Percentiles rank a stretch among this genome's conserved stretches.
These are phyloP conservation scores for Myriosclerotinia duriaeana DNA, from an alignment of 2,329 filamentous ascomycete species.

Conservation along the genomic window DNA sequence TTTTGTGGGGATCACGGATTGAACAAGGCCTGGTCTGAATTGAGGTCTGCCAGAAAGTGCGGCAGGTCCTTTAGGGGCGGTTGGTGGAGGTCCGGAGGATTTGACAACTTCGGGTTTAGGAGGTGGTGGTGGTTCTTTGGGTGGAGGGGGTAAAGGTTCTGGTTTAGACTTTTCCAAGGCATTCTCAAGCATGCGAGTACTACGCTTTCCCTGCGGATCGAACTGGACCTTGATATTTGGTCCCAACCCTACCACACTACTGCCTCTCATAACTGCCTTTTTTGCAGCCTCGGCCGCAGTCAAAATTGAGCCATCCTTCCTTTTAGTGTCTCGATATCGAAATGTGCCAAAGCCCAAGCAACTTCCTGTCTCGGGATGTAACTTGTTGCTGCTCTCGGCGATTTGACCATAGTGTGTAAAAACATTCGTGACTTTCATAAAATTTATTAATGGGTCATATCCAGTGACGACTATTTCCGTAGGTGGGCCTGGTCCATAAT, in stretches of 20 bases:
- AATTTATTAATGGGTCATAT: slow-evolving; percentile 87
- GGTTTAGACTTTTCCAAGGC: slow-evolving; percentile 65
- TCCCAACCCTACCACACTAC: slow-evolving; percentile 74
- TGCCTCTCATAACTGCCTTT: slow-evolving; percentile 72
- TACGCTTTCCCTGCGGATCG: slow-evolving; percentile 84
- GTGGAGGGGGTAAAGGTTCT: slow-evolving; percentile 35
- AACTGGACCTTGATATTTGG: slow-evolving; percentile 73
- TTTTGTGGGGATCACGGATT: slow-evolving; percentile 44
- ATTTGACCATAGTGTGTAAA: slow-evolving; percentile 86
- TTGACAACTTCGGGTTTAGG: slow-evolving; percentile 45
- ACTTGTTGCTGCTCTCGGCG: slow-evolving; percentile 86
- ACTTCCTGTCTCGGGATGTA: slow-evolving; percentile 90
- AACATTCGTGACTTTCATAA: slow-evolving; percentile 71
- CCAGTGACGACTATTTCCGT: slow-evolving; percentile 91
- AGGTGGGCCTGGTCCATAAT: slow-evolving; percentile 83
- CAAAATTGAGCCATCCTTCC: slow-evolving; percentile 47
- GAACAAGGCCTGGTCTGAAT: slow-evolving; percentile 35
- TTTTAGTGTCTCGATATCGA: slow-evolving; percentile 74
- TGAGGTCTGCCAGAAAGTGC: slow-evolving; percentile 32
- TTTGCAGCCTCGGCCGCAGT: slow-evolving; percentile 79
- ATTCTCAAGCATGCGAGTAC: slow-evolving; percentile 73
- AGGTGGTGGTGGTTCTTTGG: slow-evolving; percentile 40
- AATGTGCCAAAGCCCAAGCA: slow-evolving; percentile 93
- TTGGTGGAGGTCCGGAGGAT: slow-evolving; percentile 68
- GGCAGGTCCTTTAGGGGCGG: slow-evolving; percentile 78